Percentiles rank a stretch among this genome's conserved stretches.
Conservation (phyloP, 352 stramenopile genomes). For the Pythium volutum region DNA sequence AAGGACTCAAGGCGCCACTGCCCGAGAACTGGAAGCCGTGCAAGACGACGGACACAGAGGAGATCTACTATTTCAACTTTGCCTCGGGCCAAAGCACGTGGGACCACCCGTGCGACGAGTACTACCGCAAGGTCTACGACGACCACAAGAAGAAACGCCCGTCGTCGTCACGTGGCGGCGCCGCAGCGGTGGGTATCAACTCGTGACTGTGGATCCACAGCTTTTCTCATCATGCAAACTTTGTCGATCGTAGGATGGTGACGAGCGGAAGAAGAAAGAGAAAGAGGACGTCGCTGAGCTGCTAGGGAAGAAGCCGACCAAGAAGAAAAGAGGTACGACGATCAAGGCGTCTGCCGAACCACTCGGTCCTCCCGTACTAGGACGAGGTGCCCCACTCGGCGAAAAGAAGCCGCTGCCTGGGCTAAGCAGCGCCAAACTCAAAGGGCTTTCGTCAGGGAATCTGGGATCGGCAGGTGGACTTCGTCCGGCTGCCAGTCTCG, state of each 20-base stretch:
- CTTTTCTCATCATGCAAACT: background rate
- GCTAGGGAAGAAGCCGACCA: conserved; percentile 50
- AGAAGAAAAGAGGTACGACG: conserved; percentile 60
- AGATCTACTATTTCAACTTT: conserved; percentile 98
- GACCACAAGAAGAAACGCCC: conserved; percentile 86
- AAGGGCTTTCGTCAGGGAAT: conserved; percentile 10
- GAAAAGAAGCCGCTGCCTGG: conserved; percentile 74
- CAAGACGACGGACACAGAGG: conserved; percentile 93
- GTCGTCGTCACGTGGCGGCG: background rate
- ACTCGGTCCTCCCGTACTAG: conserved; percentile 40
- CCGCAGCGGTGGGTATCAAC: background rate
- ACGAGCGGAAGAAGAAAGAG: conserved; percentile 77
- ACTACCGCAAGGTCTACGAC: conserved; percentile 92
- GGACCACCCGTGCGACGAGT: conserved; percentile 95
- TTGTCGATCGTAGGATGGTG: conserved; percentile 39
- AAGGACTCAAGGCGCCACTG: conserved; percentile 92
- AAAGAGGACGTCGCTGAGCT: conserved; percentile 80
- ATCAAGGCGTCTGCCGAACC: conserved; percentile 34
- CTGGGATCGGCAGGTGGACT: conserved; percentile 31
- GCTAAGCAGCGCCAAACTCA: conserved; percentile 29
- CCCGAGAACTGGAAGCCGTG: conserved; percentile 95
- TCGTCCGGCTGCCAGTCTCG: conserved; percentile 43
- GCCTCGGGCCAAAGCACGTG: conserved; percentile 89
- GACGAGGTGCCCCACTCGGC: conserved; percentile 33
- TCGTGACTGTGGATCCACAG: background rate